These are phyloP conservation scores for Populus euphratica DNA, from an alignment of 345 rosid genomes.

Conservation along the genomic window DNA sequence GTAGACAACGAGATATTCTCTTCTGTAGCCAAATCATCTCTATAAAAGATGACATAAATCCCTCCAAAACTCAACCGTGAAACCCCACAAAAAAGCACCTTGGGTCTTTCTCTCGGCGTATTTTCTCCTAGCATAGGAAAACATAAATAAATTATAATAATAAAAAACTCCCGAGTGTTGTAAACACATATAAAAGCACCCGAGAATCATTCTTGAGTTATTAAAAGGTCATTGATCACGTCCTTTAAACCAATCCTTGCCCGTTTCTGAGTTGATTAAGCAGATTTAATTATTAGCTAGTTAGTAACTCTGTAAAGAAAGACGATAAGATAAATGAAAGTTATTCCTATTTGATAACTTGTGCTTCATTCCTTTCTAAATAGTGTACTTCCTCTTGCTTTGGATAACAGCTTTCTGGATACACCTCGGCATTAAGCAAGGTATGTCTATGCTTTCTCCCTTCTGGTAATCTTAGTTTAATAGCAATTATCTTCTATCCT, in stretches of 20 bases:
- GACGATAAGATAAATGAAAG: background rate
- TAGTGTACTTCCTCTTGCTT: background rate
- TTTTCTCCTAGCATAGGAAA: background rate
- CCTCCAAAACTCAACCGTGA: background rate
- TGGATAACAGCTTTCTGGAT: background rate
- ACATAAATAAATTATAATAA: background rate
- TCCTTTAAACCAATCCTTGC: background rate
- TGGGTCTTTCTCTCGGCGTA: background rate
- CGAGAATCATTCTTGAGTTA: constrained; percentile 2
- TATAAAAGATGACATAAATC: background rate
- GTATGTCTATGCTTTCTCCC: background rate
- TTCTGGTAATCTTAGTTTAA: background rate
- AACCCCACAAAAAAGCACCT: background rate
- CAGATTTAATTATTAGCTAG: background rate
- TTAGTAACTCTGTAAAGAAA: background rate
- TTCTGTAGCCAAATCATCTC: background rate
- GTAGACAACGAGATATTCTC: background rate
- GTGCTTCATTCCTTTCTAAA: background rate
- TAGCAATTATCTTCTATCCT: no score
- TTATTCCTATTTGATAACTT: background rate
- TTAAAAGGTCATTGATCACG: background rate
- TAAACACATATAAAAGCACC: background rate
- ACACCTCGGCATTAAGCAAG: background rate
- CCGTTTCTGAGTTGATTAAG: background rate
- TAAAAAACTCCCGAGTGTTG: background rate